A percentile compares a stretch with the other conserved stretches of the same genome.
Evolutionary conservation across 1,284 basidiomycete genomes (phyloP).

Genomic region (Pisolithus thermaeus): DNA sequence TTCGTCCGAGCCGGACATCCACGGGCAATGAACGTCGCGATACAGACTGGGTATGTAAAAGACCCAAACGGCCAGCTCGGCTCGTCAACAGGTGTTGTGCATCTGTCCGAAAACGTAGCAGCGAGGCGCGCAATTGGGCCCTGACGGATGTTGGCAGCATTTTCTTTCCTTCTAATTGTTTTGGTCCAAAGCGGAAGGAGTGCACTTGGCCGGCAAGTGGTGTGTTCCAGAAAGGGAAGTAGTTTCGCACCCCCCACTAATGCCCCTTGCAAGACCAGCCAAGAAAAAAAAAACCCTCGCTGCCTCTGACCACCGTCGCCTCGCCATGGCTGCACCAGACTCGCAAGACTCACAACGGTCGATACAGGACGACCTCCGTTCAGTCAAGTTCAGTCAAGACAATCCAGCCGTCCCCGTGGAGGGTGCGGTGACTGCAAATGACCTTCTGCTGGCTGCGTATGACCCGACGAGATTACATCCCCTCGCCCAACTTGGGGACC

Average conservation of each 20-base stretch:
- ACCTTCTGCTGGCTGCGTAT: constrained; percentile 78
- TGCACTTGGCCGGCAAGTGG: constrained; percentile 1
- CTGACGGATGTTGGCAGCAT: constrained; percentile 18
- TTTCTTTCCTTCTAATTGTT: constrained; percentile 23
- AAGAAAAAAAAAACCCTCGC: constrained; percentile 21
- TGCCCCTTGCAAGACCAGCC: too few relatives aligned
- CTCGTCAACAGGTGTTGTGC: constrained; percentile 17
- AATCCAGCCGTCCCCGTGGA: constrained; percentile 35
- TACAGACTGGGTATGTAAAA: constrained; percentile 15
- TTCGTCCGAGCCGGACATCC: constrained; percentile 8
- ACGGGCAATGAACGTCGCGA: constrained; percentile 5
- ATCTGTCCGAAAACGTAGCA: constrained; percentile 20
- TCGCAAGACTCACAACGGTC: constrained; percentile 17
- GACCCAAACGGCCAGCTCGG: constrained; percentile 15
- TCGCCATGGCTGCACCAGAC: constrained; percentile 25
- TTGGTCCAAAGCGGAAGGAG: constrained; percentile 13
- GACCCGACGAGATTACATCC: constrained; percentile 90
- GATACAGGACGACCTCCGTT: constrained; percentile 46
- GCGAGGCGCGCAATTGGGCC: constrained; percentile 22
- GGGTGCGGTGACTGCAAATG: constrained; percentile 69
- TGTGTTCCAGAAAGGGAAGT: constrained; percentile 6
- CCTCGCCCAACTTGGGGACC: constrained; percentile 80
- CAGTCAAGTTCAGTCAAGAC: constrained; percentile 51
- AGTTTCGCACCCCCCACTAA: constrained; percentile 14
- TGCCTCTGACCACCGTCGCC: constrained; percentile 5